Conservation (phyloP, 129 eudicot species). For the Escallonia herrerae region DNA sequence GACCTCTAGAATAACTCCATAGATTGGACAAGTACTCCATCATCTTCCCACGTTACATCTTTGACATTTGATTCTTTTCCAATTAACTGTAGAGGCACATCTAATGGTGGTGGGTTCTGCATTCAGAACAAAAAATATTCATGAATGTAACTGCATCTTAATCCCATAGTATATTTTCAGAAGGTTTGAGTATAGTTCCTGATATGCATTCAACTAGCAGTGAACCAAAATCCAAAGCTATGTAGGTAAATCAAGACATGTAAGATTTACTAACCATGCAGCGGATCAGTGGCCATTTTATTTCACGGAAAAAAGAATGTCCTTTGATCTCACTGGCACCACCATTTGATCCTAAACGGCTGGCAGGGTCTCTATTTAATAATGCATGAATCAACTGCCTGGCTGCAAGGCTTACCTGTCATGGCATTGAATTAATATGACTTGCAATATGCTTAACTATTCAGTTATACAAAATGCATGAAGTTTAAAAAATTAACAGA, state of each 20-base stretch:
- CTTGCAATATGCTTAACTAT: too few species aligned
- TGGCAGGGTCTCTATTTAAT: constrained; percentile 72
- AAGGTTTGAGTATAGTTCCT: too few species aligned
- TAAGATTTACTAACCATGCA: constrained; percentile 59
- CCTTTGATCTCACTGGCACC: constrained; percentile 84
- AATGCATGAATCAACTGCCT: constrained; percentile 87
- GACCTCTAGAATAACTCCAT: constrained; percentile 73
- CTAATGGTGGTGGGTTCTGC: constrained; percentile 86
- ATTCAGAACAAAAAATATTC: background rate
- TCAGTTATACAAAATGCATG: too few species aligned
- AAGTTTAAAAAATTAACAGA: too few species aligned
- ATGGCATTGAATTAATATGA: background rate
- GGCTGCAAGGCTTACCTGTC: constrained; percentile 86
- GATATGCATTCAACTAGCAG: too few species aligned
- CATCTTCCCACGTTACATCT: constrained; percentile 78
- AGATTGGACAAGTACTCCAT: constrained; percentile 54
- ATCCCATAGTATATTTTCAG: background rate
- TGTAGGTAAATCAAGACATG: background rate
- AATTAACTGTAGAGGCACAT: constrained; percentile 72
- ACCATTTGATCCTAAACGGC: constrained; percentile 80
- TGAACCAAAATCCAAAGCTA: background rate
- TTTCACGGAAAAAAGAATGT: constrained; percentile 81
- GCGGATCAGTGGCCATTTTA: constrained; percentile 94
- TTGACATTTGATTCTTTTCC: constrained; percentile 49
- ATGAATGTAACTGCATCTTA: too few species aligned